Conservation (phyloP, 805 yeast genomes). For the Candida jianshihensis region DNA sequence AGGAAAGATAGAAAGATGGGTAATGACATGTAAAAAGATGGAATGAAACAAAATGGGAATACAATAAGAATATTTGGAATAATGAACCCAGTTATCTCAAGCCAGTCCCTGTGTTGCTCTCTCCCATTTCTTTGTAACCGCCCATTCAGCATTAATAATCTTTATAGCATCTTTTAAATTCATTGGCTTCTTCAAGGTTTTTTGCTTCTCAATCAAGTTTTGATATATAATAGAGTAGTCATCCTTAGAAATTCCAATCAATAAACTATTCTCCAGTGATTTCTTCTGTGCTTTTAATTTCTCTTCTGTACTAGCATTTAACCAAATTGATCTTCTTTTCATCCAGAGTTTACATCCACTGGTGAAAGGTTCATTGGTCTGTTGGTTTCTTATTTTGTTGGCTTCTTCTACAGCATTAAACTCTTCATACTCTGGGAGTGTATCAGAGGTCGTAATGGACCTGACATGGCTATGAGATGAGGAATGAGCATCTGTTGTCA, state of each 20-base stretch:
- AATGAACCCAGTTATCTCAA: constrained; percentile 5
- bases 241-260: constrained; percentile 34
- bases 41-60: too few relatives aligned
- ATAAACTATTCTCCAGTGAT: constrained; percentile 16
- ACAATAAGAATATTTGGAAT: too few relatives aligned
- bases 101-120: constrained; percentile 34
- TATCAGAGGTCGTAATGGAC: not conserved
- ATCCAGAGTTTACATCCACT: constrained; percentile 66
- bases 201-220: constrained; percentile 62
- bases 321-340: constrained; percentile 63
- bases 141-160: constrained; percentile 82
- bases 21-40: not conserved
- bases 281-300: constrained; percentile 11
- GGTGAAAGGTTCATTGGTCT: constrained; percentile 29
- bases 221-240: constrained; percentile 59
- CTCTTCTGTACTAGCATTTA: constrained; percentile 28
- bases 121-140: constrained; percentile 69
- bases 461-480: not conserved
- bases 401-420: constrained; percentile 27
- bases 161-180: constrained; percentile 67
- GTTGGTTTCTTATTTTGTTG: constrained; percentile 3
- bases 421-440: constrained; percentile 19
- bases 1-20: not conserved
- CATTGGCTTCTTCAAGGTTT: constrained; percentile 59
- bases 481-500: constrained; percentile 4